Conservation (phyloP, 805 yeast species). For the Lipomyces mesembrius region DNA sequence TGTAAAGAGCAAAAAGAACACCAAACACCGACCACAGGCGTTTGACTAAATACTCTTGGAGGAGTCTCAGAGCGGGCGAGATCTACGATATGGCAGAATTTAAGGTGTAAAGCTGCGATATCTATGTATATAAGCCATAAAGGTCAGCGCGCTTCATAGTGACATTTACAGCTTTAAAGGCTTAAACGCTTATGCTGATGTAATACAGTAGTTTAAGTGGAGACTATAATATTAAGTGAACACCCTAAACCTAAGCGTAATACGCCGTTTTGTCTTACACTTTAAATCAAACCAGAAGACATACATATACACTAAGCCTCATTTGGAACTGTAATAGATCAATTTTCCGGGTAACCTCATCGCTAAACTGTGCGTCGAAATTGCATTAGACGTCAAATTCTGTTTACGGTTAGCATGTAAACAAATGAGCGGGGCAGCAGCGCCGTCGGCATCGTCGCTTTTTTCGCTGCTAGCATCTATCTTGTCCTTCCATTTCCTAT, state of each 20-base stretch:
- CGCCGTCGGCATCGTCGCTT: background rate
- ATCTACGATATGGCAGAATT: background rate
- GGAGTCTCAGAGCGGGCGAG: background rate
- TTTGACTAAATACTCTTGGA: too few species aligned
- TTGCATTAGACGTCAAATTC: background rate
- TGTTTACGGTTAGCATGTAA: background rate
- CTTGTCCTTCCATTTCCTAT: background rate
- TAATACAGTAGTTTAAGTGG: too few species aligned
- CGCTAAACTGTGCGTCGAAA: background rate
- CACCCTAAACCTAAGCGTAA: background rate
- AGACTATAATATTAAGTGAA: too few species aligned
- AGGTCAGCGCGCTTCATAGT: too few species aligned
- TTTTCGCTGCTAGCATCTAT: background rate
- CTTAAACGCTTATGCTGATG: background rate
- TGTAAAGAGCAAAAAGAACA: too few species aligned
- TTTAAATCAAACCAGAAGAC: too few species aligned
- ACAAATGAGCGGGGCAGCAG: background rate
- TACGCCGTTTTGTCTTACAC: too few species aligned
- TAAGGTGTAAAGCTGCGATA: background rate
- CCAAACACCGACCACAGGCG: too few species aligned
- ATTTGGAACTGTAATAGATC: background rate
- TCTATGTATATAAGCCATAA: background rate
- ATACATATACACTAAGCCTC: background rate
- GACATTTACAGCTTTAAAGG: background rate
- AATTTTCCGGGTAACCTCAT: slow-evolving; percentile 1